These are phyloP conservation scores for Fusarium drepaniforme DNA, from an alignment of 2,329 filamentous ascomycete species.

Conservation along the genomic window DNA sequence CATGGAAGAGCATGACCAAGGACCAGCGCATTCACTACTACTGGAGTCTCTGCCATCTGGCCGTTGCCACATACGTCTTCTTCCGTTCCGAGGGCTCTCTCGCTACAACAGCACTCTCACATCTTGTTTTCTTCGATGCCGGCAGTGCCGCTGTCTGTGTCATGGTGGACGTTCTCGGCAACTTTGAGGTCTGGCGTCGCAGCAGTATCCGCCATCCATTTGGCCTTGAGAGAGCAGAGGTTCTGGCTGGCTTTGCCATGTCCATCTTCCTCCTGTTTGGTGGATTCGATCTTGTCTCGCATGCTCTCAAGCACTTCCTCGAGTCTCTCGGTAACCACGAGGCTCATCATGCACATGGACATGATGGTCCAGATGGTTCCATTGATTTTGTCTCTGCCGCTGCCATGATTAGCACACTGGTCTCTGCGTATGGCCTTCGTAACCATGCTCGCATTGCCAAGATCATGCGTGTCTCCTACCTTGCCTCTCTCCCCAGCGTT, in stretches of 20 bases:
- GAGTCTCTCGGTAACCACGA: slow-evolving; percentile 73
- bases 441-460: slow-evolving; percentile 95
- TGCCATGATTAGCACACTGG: slow-evolving; percentile 84
- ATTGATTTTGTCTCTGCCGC: slow-evolving; percentile 86
- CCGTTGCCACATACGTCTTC: slow-evolving; percentile 86
- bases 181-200: slow-evolving; percentile 97
- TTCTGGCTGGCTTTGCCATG: slow-evolving; percentile 95
- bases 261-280: slow-evolving; percentile 97
- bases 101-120: slow-evolving; percentile 91
- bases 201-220: slow-evolving; percentile 95
- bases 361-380: slow-evolving; percentile 77
- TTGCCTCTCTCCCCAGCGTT: slow-evolving; percentile 85
- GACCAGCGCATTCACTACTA: slow-evolving; percentile 86
- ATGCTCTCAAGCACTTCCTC: slow-evolving; percentile 93
- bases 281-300: slow-evolving; percentile 93
- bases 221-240: slow-evolving; percentile 90
- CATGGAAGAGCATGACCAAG: slow-evolving; percentile 88
- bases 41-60: slow-evolving; percentile 92
- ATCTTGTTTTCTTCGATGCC: slow-evolving; percentile 95
- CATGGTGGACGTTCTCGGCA: slow-evolving; percentile 90
- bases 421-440: slow-evolving; percentile 87
- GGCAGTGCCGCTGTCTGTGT: slow-evolving; percentile 93
- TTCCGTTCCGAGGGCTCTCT: slow-evolving; percentile 88
- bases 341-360: slow-evolving; percentile 76
- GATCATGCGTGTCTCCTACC: slow-evolving; percentile 87